Evolutionary conservation across 2,329 filamentous ascomycete species (phyloP), one percentile per base, ranked within the genome.

Genomic region (Fusarium miscanthi): DNA sequence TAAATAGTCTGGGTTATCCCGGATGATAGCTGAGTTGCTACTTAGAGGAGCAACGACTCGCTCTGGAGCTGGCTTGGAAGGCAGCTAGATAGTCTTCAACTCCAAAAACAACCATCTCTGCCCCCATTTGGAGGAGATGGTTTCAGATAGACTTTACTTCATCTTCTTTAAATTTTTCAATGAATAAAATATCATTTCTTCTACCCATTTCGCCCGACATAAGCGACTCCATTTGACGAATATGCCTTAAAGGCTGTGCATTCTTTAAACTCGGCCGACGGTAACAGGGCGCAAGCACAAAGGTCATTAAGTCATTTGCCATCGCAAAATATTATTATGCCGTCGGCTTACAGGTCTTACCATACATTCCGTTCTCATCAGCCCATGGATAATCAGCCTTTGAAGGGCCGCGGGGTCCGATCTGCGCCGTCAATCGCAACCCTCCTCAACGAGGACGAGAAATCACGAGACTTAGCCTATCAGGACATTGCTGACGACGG

Each of bases 61-160:
- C 37, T 27, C 14, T 16, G 6, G 46, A 25, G n/a, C 19, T 40
- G 27, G 19, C 23, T 27, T 16, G 46, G 54, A 54, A 25, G 37
- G 30, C 33, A 51, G 33, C 56, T 38, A 25, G 27, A 23, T 59
- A 12, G 35, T 31, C 45, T 38, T 37, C 21, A 38, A 31, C 35
- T 59, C 56, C 27, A 17, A 1, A 40, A 11, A 40, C 5, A 9
- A 16, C n/a, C 10, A 1, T n/a, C 21, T 51, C 41, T 48, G 4
- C 33, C 45, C 41, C 21, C 11, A 19, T 4, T 48, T 59, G 35
- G n/a, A 59, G n/a, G 27, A 52, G 33, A 40, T 21, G 17, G 33
- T 25, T 52, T 41, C 35, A 10, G 5, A 57, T 65, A 65, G 48
- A 65, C 60, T 65, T 56, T 41, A 38, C 37, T 56, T 40, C 56